Conservation (phyloP, 2,329 filamentous ascomycete species). For the Monilinia fructicola region DNA sequence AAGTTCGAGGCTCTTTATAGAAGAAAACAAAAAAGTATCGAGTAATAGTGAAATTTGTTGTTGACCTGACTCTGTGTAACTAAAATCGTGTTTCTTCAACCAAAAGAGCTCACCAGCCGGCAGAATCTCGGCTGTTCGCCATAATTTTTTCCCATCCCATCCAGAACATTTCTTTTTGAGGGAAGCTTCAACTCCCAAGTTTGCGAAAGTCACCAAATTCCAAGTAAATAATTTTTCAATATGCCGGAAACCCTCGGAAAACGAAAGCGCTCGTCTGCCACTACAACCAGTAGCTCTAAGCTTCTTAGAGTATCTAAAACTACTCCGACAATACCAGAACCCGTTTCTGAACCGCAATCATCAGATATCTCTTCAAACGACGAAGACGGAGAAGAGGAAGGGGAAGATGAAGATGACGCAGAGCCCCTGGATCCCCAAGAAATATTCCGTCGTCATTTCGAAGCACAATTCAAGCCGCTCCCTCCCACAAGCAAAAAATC, state of each 20-base stretch:
- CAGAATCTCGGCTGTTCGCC: neutral
- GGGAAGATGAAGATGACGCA: conserved; percentile 29
- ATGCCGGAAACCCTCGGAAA: conserved; percentile 46
- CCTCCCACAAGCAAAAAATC: conserved; percentile 39
- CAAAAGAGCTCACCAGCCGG: conserved; percentile 22
- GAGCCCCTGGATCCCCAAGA: conserved; percentile 58
- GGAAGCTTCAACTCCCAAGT: conserved; percentile 6
- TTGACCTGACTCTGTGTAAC: neutral
- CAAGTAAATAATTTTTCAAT: conserved; percentile 15
- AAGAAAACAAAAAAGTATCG: neutral
- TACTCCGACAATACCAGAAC: neutral
- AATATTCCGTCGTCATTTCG: conserved; percentile 81
- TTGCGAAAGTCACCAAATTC: conserved; percentile 9
- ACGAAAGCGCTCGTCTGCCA: conserved; percentile 47
- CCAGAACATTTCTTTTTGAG: conserved; percentile 21
- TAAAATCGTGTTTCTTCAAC: conserved; percentile 5
- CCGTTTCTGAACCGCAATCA: neutral
- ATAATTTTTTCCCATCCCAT: conserved; percentile 13
- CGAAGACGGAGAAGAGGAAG: conserved; percentile 18
- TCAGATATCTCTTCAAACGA: conserved; percentile 1
- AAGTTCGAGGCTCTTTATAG: neutral
- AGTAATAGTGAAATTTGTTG: neutral
- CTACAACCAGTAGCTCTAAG: conserved; percentile 34
- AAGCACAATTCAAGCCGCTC: conserved; percentile 80
- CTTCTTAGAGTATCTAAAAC: conserved; percentile 2